A percentile compares a stretch with the other conserved stretches of the same genome.
phyloP scores from a whole-genome alignment of 306 rosid species.

The Rosa rugosa region DNA sequence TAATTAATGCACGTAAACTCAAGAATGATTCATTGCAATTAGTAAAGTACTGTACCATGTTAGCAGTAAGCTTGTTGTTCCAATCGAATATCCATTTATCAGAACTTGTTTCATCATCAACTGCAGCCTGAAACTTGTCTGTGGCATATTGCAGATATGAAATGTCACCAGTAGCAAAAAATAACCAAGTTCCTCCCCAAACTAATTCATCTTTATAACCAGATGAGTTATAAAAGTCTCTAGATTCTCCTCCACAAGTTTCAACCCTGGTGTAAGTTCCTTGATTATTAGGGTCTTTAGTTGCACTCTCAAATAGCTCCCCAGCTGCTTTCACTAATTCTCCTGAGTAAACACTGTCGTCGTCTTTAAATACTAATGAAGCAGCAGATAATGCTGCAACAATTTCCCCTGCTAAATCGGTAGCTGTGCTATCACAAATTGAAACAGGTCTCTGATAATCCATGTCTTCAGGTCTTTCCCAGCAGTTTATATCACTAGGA shows the following conservation, averaged over 20 bases:
- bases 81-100: slow-evolving; percentile 58
- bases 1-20: neutral
- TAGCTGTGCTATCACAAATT: slow-evolving; percentile 54
- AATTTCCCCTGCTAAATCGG: slow-evolving; percentile 76
- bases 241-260: slow-evolving; percentile 70
- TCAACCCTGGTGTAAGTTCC: slow-evolving; percentile 55
- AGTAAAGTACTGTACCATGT: slow-evolving; percentile 37
- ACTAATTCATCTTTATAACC: slow-evolving; percentile 67
- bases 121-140: slow-evolving; percentile 38
- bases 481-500: slow-evolving; percentile 54
- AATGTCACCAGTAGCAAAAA: slow-evolving; percentile 52
- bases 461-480: slow-evolving; percentile 88
- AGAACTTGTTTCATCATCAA: slow-evolving; percentile 37
- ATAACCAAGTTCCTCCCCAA: slow-evolving; percentile 89
- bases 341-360: slow-evolving; percentile 49
- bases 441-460: slow-evolving; percentile 58
- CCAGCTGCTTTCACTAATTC: slow-evolving; percentile 51
- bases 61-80: slow-evolving; percentile 76
- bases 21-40: neutral
- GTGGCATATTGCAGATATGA: slow-evolving; percentile 54
- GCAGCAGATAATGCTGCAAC: slow-evolving; percentile 81
- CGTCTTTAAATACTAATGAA: slow-evolving; percentile 62
- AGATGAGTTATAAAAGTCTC: slow-evolving; percentile 54
- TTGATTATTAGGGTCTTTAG: slow-evolving; percentile 41
- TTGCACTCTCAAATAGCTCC: slow-evolving; percentile 40